Conservation (phyloP, 2,329 filamentous ascomycete genomes). For the Aspergillus sp. region DNA sequence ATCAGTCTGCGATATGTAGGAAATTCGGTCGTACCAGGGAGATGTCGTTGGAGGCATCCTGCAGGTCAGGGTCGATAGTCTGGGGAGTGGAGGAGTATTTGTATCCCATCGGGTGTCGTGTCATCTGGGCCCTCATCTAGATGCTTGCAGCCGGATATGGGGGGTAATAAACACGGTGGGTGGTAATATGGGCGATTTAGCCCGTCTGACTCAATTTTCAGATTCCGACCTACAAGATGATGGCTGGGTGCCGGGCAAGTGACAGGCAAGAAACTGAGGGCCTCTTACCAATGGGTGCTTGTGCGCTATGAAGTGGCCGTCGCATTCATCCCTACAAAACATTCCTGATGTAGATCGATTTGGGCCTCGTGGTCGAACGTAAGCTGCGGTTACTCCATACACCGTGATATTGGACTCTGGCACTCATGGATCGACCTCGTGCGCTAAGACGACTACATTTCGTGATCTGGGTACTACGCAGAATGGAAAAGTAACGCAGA, state of each 20-base stretch:
- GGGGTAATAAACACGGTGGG: not conserved
- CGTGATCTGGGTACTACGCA: too few species aligned
- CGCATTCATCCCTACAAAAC: too few species aligned
- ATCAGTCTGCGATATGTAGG: slow-evolving; percentile 8
- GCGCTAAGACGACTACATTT: too few species aligned
- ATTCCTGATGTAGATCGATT: too few species aligned
- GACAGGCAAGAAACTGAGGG: slow-evolving; percentile 11
- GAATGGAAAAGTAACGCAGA: too few species aligned
- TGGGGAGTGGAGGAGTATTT: slow-evolving; percentile 6
- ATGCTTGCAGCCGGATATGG: slow-evolving; percentile 11
- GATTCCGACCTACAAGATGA: slow-evolving; percentile 7
- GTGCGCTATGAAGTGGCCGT: too few species aligned
- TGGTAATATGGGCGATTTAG: slow-evolving; percentile 5
- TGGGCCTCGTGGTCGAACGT: too few species aligned
- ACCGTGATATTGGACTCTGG: too few species aligned
- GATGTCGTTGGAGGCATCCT: slow-evolving; percentile 14
- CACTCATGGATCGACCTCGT: too few species aligned
- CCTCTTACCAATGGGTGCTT: not conserved
- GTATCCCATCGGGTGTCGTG: not conserved
- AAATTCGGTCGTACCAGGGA: slow-evolving; percentile 5
- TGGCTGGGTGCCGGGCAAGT: slow-evolving; percentile 9
- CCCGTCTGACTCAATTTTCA: slow-evolving; percentile 2
- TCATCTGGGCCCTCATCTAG: slow-evolving; percentile 4
- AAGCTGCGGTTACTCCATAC: too few species aligned
- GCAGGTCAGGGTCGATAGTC: not conserved